A percentile compares a stretch with the other conserved stretches of the same genome.
Conservation (phyloP, 257 asterid genomes). For the Oldenlandia corymbosa region DNA sequence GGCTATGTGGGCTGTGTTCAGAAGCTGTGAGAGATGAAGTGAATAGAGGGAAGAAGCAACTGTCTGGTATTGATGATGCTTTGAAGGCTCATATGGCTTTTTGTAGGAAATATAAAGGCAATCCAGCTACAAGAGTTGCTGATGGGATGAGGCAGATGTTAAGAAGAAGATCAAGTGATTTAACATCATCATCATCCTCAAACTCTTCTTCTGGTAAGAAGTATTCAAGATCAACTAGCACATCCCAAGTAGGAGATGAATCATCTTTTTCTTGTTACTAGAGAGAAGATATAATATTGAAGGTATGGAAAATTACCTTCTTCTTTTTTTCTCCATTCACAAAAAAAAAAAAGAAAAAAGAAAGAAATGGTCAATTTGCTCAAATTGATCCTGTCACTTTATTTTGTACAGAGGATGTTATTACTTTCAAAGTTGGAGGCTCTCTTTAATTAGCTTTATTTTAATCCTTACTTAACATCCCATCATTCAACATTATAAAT, state of each 20-base stretch:
- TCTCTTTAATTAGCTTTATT: background rate
- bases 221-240: slow-evolving; percentile 47
- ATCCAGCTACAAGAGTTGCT: slow-evolving; percentile 76
- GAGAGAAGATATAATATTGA: background rate
- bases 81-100: slow-evolving; percentile 81
- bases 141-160: slow-evolving; percentile 92
- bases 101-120: slow-evolving; percentile 59
- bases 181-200: slow-evolving; percentile 17
- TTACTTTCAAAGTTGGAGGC: slow-evolving; percentile 23
- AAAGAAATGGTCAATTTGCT: too few relatives aligned
- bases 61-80: slow-evolving; percentile 53
- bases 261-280: slow-evolving; percentile 41
- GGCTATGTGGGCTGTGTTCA: slow-evolving; percentile 87
- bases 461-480: background rate
- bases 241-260: slow-evolving; percentile 54
- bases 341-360: too few relatives aligned
- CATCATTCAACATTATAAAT: too few relatives aligned
- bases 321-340: too few relatives aligned
- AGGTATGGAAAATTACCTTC: too few relatives aligned
- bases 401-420: slow-evolving; percentile 33
- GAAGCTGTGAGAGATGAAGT: slow-evolving; percentile 88
- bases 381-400: slow-evolving; percentile 17
- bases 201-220: slow-evolving; percentile 33
- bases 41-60: slow-evolving; percentile 33
- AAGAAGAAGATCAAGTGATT: slow-evolving; percentile 49